Conservation (phyloP, 1,284 basidiomycete species). For the Fistulinella staudtii region DNA sequence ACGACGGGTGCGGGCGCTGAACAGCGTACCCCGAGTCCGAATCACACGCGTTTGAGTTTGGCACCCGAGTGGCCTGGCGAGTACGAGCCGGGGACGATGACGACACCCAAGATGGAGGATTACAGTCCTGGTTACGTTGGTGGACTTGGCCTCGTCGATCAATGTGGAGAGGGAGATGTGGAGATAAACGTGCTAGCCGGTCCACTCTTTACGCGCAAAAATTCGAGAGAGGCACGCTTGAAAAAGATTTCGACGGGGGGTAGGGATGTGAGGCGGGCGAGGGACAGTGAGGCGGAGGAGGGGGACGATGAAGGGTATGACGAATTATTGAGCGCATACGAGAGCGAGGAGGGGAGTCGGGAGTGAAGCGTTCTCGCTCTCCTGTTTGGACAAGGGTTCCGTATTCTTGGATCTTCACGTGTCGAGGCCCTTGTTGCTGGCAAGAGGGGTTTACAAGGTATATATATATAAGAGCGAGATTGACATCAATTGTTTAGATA, state of each 20-base stretch:
- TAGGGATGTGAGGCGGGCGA: constrained; percentile 35
- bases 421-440: not conserved
- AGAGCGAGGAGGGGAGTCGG: constrained; percentile 56
- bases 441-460: not conserved
- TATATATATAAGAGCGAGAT: no score
- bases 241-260: constrained; percentile 47
- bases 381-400: no score
- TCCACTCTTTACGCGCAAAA: constrained; percentile 42
- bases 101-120: constrained; percentile 54
- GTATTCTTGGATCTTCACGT: no score
- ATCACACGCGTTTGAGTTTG: constrained; percentile 34
- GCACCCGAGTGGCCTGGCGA: constrained; percentile 55
- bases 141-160: constrained; percentile 9
- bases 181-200: constrained; percentile 17
- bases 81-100: constrained; percentile 41
- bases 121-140: constrained; percentile 35
- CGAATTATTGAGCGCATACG: constrained; percentile 72
- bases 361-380: constrained; percentile 16
- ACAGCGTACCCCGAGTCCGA: constrained; percentile 38
- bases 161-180: not conserved
- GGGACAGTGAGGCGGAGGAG: constrained; percentile 64
- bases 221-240: constrained; percentile 40
- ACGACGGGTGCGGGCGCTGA: constrained; percentile 13
- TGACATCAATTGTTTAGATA: no score
- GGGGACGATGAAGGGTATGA: constrained; percentile 78